Base-by-base conservation (phyloP, 345 rosid genomes). In the Xanthoceras sorbifolium region DNA sequence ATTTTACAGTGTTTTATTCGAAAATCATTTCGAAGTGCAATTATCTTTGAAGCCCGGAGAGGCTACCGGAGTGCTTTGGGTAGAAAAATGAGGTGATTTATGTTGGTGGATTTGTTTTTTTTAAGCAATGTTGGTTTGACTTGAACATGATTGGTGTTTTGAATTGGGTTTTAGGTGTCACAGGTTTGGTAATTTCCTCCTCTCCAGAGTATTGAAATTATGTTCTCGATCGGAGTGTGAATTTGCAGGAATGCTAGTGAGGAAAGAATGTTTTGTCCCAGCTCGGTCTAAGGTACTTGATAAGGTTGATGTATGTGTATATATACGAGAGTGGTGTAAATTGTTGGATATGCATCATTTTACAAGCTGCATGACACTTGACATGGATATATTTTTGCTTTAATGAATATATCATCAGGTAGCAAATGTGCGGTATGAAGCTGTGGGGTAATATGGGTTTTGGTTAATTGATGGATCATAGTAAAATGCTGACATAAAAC, bases 221-320 rank as follows among this genome's bases (percentile, higher is more conserved):
- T 79, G 82, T 77, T 82, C 28, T 78, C 84, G 94, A 11, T 87
- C 90, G 6, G 87, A 89, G 84, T 91, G 84, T 72, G 84, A 77
- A 28, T 84, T 82, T 69, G 69, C 87, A 1, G 85, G 86, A 15
- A 82, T 84, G 77, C 15, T 85, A 72, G 67, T 85, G 9, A 84
- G 79, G 46, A 84, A 84, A 83, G 82, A 81, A 60, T 77, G 85
- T 77, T 3, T 15, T 54, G 28, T 73, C 80, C 76, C 86, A 12
- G 87, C 77, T 64, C 82, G 80, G 75, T 82, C 90, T 6, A 87
- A 85, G 84, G 75, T 89, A 76, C 82, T 85, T n/a, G 84, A 65
- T 26, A 86, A 82, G 90, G 97, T 92, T 69, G 36, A 26, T 40
- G 18, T 12, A 18, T 74, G 75, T 65, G 48, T 65, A 12, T 64